Evolutionary conservation across 2,329 filamentous ascomycete species (phyloP), one percentile per base, ranked within the genome.

Genomic region (Pseudocercospora ulei): DNA sequence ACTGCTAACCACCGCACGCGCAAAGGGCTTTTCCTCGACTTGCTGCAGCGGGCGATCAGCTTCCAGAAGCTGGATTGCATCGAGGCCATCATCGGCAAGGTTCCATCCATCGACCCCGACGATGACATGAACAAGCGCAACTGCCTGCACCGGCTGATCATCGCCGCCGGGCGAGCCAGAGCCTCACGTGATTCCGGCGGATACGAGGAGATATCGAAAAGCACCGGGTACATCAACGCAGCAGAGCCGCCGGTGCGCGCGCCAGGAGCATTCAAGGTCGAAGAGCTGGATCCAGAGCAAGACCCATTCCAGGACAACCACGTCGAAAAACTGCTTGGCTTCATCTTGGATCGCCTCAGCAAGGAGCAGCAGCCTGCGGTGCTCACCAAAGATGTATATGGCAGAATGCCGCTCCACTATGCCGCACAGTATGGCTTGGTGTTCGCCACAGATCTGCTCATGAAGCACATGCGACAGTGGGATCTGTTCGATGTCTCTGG

Each of bases 41-140:
- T 90, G 37, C 63, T 94, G 40, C 79, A 94, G 63, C 70, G 83
- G 44, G 73, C 82, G 1, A 83, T 90, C 41, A 79, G 81, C 2
- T 73, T 72, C 41, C 75, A 76, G 35, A 75, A 82, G 0, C 79
- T 73, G 53, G 62, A 68, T 14, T 86, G 77, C 54, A 81, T 95
- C 34, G 65, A 72, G n/a, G 73, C 72, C 41, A 70, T 96, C 1
- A 62, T 98, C 2, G 64, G 68, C 7, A 72, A 77, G 26, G 70
- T 90, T 35, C 72, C 76, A 28, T 78, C 74, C 1, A 70, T 96
- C 2, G 78, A 93, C 34, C 87, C 94, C 56, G 75, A 82, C 2
- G 83, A 93, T 51, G 90, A 96, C 56, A 85, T 98, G 57, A 94
- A 96, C 62, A 79, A 81, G 53, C 80, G 90, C 7, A 98, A 95